A percentile compares a stretch with the other conserved stretches of the same genome.
Evolutionary conservation across 2,329 filamentous ascomycete genomes (phyloP).

Genomic region (Hysterium pulicare): DNA sequence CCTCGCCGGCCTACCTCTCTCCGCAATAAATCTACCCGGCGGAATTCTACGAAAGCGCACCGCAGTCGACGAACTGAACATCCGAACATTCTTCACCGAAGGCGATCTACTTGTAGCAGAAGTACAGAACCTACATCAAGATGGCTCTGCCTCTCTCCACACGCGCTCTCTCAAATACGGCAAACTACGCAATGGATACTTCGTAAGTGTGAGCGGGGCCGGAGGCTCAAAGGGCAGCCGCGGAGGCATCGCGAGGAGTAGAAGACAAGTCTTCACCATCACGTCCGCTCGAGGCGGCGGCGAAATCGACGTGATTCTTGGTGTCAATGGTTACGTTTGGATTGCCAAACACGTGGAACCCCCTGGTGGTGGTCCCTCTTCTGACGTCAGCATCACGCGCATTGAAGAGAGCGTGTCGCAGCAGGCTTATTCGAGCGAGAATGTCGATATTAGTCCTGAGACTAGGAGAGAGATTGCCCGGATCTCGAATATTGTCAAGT

Average conservation of each 20-base stretch:
- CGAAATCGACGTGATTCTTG: constrained; percentile 79
- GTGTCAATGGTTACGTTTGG: constrained; percentile 97
- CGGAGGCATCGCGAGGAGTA: constrained; percentile 76
- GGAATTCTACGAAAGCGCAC: constrained; percentile 89
- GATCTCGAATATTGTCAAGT: constrained; percentile 74
- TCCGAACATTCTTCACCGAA: constrained; percentile 94
- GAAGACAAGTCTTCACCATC: constrained; percentile 85
- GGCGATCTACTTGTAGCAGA: constrained; percentile 92
- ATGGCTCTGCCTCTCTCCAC: constrained; percentile 83
- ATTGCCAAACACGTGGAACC: constrained; percentile 78
- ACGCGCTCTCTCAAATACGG: constrained; percentile 90
- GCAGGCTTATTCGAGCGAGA: constrained; percentile 91
- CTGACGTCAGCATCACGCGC: constrained; percentile 66
- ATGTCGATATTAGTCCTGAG: constrained; percentile 73
- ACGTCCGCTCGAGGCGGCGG: constrained; percentile 58
- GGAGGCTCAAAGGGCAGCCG: constrained; percentile 55
- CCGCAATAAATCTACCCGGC: constrained; percentile 89
- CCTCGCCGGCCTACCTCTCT: constrained; percentile 79
- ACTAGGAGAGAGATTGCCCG: constrained; percentile 87
- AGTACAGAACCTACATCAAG: constrained; percentile 82
- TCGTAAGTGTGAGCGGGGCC: constrained; percentile 75
- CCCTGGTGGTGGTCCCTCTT: constrained; percentile 42
- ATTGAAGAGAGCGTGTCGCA: constrained; percentile 83
- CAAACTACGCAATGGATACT: constrained; percentile 90
- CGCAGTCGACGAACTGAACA: constrained; percentile 94